Evolutionary conservation across 2,329 filamentous ascomycete genomes (phyloP).

Genomic region (Aspergillus sp.): DNA sequence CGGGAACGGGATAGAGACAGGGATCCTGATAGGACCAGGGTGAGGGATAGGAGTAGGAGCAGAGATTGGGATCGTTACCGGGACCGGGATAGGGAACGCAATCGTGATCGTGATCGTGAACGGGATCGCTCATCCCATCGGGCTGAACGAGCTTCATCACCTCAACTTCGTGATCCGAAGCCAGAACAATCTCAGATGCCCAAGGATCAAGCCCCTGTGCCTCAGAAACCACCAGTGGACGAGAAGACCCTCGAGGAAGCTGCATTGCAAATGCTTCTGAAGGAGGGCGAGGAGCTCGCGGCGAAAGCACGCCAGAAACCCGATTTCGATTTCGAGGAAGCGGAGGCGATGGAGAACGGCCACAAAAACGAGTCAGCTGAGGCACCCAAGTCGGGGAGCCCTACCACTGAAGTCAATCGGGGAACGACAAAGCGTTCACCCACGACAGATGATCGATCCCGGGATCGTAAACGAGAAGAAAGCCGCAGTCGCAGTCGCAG

Average conservation of each 20-base stretch:
- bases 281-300: slow-evolving; percentile 48
- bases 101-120: slow-evolving; percentile 21
- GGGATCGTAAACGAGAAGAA: slow-evolving; percentile 16
- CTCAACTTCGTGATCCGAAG: slow-evolving; percentile 23
- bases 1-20: slow-evolving; percentile 16
- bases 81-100: slow-evolving; percentile 18
- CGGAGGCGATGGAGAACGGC: slow-evolving; percentile 34
- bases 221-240: slow-evolving; percentile 29
- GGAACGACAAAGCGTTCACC: slow-evolving; percentile 18
- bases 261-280: slow-evolving; percentile 46
- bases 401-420: slow-evolving; percentile 19
- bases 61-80: slow-evolving; percentile 16
- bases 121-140: slow-evolving; percentile 19
- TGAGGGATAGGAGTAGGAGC: slow-evolving; percentile 8
- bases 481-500: slow-evolving; percentile 26
- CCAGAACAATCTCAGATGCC: slow-evolving; percentile 24
- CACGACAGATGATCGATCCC: slow-evolving; percentile 17
- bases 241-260: slow-evolving; percentile 50
- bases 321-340: slow-evolving; percentile 45
- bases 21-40: slow-evolving; percentile 1
- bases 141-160: slow-evolving; percentile 24
- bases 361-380: slow-evolving; percentile 20
- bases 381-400: slow-evolving; percentile 13
- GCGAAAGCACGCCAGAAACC: slow-evolving; percentile 44
- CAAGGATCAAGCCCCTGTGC: slow-evolving; percentile 26